These are phyloP conservation scores for Berberis vulgaris DNA, from an alignment of 164 flowering plant genomes.

Conservation along the genomic window DNA sequence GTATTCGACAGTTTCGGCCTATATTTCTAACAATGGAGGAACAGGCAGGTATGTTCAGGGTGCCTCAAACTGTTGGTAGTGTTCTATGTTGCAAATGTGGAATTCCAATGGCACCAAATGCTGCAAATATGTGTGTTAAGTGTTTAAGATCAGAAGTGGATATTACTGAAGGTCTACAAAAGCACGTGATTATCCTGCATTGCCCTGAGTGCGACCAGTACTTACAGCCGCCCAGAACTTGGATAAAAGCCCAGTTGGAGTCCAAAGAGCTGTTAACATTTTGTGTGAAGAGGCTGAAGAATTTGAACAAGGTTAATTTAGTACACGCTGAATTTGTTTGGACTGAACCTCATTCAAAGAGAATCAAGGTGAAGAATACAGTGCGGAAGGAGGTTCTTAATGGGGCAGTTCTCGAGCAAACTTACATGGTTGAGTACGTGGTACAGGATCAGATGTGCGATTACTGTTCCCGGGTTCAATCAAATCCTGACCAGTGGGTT, in stretches of 20 bases:
- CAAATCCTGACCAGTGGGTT: conserved; percentile 4
- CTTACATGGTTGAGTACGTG: neutral
- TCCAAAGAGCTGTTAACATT: neutral
- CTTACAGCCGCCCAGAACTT: conserved; percentile 4
- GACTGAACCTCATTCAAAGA: conserved; percentile 4
- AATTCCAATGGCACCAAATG: conserved; percentile 1
- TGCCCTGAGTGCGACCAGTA: conserved; percentile 1
- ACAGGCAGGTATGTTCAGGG: too few relatives aligned
- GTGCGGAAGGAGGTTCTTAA: conserved; percentile 1
- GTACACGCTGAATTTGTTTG: neutral
- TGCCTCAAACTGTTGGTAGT: neutral
- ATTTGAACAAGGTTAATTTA: neutral
- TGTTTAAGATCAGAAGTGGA: neutral
- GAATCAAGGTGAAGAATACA: conserved; percentile 1
- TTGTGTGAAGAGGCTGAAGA: conserved; percentile 1
- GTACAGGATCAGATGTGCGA: neutral
- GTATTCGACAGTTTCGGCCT: too few relatives aligned
- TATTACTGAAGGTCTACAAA: neutral
- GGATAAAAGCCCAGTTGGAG: neutral
- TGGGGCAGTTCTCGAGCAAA: neutral
- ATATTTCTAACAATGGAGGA: too few relatives aligned
- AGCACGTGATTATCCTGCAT: neutral
- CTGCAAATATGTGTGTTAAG: conserved; percentile 2
- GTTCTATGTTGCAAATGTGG: conserved; percentile 4
- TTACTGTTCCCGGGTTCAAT: neutral